Percentiles rank a stretch among this genome's conserved stretches.
Evolutionary conservation across 306 rosid species (phyloP).

Genomic region (Prunus kanzakura): DNA sequence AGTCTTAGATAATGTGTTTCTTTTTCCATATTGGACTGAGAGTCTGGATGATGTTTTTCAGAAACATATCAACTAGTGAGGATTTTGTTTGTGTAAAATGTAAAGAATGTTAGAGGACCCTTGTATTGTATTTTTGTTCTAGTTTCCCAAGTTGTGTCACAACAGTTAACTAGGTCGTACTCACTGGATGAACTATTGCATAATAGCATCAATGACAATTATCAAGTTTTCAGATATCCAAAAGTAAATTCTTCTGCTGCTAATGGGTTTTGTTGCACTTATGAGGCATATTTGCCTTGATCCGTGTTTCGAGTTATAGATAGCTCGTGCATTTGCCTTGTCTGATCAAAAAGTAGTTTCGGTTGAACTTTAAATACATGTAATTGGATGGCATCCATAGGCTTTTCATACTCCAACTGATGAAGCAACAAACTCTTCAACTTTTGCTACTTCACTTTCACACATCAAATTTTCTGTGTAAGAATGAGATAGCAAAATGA

Average conservation of each 20-base stretch:
- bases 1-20: conserved; percentile 1
- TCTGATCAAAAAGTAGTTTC: background rate
- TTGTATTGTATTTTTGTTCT: background rate
- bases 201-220: background rate
- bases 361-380: background rate
- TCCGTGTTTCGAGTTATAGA: background rate
- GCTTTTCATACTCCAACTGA: no score
- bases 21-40: background rate
- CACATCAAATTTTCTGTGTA: background rate
- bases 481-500: background rate
- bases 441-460: no score
- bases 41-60: conserved; percentile 1
- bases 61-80: background rate
- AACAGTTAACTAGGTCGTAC: conserved; percentile 2
- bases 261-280: background rate
- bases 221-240: background rate
- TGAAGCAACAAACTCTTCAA: no score
- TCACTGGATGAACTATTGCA: background rate
- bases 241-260: background rate
- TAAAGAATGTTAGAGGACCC: conserved; percentile 13
- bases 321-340: background rate
- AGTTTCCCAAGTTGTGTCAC: conserved; percentile 14
- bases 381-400: background rate
- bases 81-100: conserved; percentile 33
- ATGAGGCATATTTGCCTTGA: background rate